Evolutionary conservation across 1,284 basidiomycete species (phyloP).

Genomic region (Sporisorium iseilematis-ciliati): DNA sequence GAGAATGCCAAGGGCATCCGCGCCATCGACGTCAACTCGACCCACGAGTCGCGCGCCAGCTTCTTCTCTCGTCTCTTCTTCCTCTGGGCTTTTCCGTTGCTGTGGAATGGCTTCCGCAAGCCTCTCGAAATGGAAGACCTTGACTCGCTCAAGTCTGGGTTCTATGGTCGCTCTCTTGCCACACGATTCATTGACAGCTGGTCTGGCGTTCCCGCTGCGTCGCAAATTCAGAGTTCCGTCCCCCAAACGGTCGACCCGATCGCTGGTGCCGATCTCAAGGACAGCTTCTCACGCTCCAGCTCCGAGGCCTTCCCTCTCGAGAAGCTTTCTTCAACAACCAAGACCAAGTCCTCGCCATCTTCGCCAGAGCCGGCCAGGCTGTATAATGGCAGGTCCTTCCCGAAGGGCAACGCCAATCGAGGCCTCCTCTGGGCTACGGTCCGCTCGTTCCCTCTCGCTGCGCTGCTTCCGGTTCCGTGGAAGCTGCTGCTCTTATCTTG

Average conservation of each 20-base stretch:
- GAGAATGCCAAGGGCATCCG: slow-evolving; percentile 48
- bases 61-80: slow-evolving; percentile 56
- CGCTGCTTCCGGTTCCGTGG: slow-evolving; percentile 55
- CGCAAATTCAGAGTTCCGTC: neutral
- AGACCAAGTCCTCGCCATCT: neutral
- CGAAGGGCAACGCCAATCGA: slow-evolving; percentile 16
- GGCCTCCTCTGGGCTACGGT: slow-evolving; percentile 45
- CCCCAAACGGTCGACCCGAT: neutral
- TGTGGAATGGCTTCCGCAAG: slow-evolving; percentile 42
- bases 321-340: slow-evolving; percentile 18
- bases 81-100: slow-evolving; percentile 52
- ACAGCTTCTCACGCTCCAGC: slow-evolving; percentile 17
- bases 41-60: slow-evolving; percentile 46
- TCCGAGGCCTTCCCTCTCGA: slow-evolving; percentile 24
- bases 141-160: slow-evolving; percentile 46
- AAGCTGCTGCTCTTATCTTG: slow-evolving; percentile 44
- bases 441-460: slow-evolving; percentile 43
- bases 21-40: slow-evolving; percentile 26
- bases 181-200: slow-evolving; percentile 31
- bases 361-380: neutral
- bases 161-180: slow-evolving; percentile 33
- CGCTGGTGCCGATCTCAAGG: slow-evolving; percentile 11
- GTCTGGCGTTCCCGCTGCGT: slow-evolving; percentile 15
- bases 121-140: slow-evolving; percentile 49
- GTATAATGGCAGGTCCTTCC: slow-evolving; percentile 19